Base-by-base conservation (phyloP, 116 monocot species). In the Cymodocea nodosa region DNA sequence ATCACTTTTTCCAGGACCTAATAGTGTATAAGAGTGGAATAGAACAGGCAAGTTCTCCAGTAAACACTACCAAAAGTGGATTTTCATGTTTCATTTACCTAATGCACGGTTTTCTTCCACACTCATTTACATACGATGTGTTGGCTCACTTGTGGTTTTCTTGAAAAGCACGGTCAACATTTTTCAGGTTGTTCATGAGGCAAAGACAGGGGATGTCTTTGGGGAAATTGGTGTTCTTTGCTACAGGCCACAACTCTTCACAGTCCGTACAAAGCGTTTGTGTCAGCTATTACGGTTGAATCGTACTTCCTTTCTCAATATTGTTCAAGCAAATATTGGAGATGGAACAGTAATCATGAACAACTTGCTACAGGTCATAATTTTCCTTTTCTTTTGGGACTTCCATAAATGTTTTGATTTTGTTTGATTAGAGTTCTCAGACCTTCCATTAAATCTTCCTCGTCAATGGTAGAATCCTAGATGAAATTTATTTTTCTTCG, bases 221-320 rank as follows among this genome's bases (percentile, higher is more conserved):
- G 97, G 97, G 65, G 97, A 90, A 73, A 75, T 97, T 34, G 97
- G 91, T 23, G 88, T 97, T 40, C 85, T 97, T 60, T 97, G 97
- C 65, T 88, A 97, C 64, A 90, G 88, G 64, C 97, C 97, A 0
- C 97, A 97, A 60, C 68, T 84, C 34, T 81, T 90, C 59, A 91
- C 97, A 13, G 91, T 77, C 11, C 82, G 97, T 16, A 97, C 97
- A 6, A 85, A 80, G 65, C 85, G 82, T 11, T 70, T 97, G 67
- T 85, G 85, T 56, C 91, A 97, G 76, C 75, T 97, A 15, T 59
- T 97, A 58, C 79, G 97, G 37, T 67, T 97, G 53, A 88, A 91
- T 56, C 85, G 97, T 10, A 85, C 91, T n/a, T 56, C 76, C 44
- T 97, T 97, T 69, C 81, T 97, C 6, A 84, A 66, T 50, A 78